Base-by-base conservation (phyloP, 257 asterid species). In the Nyctanthes arbortristis region DNA sequence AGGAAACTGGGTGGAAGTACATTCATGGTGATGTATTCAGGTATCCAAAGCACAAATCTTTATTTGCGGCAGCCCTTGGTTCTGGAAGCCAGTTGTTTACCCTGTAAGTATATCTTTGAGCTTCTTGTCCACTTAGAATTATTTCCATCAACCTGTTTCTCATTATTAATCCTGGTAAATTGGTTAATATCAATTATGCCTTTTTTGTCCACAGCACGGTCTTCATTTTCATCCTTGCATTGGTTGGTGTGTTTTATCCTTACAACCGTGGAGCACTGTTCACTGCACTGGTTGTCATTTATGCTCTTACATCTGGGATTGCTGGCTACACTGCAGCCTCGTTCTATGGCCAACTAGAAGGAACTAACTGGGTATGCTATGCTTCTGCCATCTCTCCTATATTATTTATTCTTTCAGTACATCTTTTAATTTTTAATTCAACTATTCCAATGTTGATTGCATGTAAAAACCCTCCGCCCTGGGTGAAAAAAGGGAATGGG, bases 191-290 rank as follows among this genome's bases (percentile, higher is more conserved):
- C 18, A 39, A 39, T 5, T 60, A 34, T 45, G 61, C 22, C 22
- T 6, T 66, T 73, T 59, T 31, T 14, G 31, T 28, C 54, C 25
- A 10, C 81, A 80, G 85, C 13, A 64, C 85, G 47, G 64, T 74
- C 61, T 80, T 78, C 37, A 77, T 80, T 40, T 80, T 80, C 58
- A 47, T 79, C 25, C 84, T 79, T 27, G 80, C 84, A 34, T 73
- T 79, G 22, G 84, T 79, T 66, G 85, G 85, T 16, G 85, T 77
- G 47, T 80, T 80, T 71, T 80, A 80, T 63, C 85, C 85, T 20
- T 80, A 80, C 68, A 80, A 80, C 75, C 85, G 85, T 33, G 77
- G 85, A 71, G 80, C 84, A n/a, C 77, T 79, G 2, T 79, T 79
- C 70, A 71, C 85, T 29, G 82, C 85, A 2, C 74, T 80, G 28